Evolutionary conservation across 306 rosid species (phyloP), one percentile per base, ranked within the genome.

Genomic region (Quercus dentata): DNA sequence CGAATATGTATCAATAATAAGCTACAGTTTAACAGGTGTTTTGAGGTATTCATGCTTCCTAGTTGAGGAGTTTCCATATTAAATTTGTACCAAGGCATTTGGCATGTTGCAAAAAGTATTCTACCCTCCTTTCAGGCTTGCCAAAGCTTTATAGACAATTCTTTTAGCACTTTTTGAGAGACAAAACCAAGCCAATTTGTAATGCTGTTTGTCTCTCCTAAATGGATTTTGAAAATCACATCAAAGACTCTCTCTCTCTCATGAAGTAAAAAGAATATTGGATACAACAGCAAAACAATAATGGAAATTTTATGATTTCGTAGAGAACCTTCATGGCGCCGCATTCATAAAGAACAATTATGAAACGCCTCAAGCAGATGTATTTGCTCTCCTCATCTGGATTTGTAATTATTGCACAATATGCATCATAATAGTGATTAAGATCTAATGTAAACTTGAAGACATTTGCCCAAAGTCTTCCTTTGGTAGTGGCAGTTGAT

Each of bases 351-450:
- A 95, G 97, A 79, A 95, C 95, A 78, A 87, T 85, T 73, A 95
- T 87, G 84, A 95, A 89, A 77, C 98, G 97, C 90, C 98, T 91
- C 88, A 95, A 85, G 86, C 97, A 95, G 77, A 91, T 88, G 80
- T 85, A 75, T 84, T 95, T 90, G 90, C 97, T 95, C 90, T 92
- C 97, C 87, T 91, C 97, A 35, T 95, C 98, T 63, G 99, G 99
- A 84, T 95, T 95, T 76, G 99, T 90, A 82, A 92, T 86, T 83
- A 95, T 92, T 70, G 97, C 97, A 86, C 99, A 95, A 77, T 91
- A 95, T 25, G 98, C 98, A 85, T 95, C 98, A 77, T 85, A 84
- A 78, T 82, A 88, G 73, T 76, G 91, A 72, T 92, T 87, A 49
- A 91, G 99, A 81, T 95, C 99, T 79, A 95, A 77, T 2, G 97